phyloP scores from a whole-genome alignment of 805 yeast genomes.

The Kodamaea hsintzibuensis region DNA sequence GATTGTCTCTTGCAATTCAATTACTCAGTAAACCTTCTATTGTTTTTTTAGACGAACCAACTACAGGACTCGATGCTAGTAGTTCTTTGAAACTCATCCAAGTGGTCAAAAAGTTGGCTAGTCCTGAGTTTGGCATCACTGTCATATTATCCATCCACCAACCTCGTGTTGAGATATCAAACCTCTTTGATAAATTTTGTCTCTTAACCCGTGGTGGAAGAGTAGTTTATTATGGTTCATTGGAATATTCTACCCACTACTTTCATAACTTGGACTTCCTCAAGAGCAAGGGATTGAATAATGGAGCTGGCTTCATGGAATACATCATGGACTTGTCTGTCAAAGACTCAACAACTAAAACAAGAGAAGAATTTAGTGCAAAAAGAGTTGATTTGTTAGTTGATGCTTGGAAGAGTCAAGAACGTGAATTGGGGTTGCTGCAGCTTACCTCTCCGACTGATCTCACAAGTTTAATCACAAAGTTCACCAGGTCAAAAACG shows the following conservation, averaged over 20 bases:
- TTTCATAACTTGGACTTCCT: conserved; percentile 37
- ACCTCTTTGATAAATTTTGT: conserved; percentile 65
- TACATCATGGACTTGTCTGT: conserved; percentile 39
- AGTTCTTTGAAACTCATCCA: conserved; percentile 66
- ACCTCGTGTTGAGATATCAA: conserved; percentile 76
- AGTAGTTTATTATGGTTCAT: conserved; percentile 46
- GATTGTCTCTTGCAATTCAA: conserved; percentile 78
- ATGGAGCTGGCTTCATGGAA: conserved; percentile 24
- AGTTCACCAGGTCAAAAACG: conserved; percentile 16
- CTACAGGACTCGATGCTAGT: conserved; percentile 82
- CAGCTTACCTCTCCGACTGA: not conserved
- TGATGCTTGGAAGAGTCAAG: conserved; percentile 20
- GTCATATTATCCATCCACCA: conserved; percentile 79
- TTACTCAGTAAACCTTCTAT: conserved; percentile 74
- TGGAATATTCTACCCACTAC: conserved; percentile 46
- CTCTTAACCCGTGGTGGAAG: conserved; percentile 63
- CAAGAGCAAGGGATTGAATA: not conserved
- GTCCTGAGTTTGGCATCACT: conserved; percentile 60
- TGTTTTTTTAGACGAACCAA: conserved; percentile 82
- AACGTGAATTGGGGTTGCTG: not conserved
- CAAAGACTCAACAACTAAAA: conserved; percentile 31
- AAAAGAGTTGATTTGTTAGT: conserved; percentile 28
- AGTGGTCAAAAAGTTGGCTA: conserved; percentile 52
- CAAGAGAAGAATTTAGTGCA: conserved; percentile 23
- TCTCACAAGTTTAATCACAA: conserved; percentile 4